Evolutionary conservation across 2,329 filamentous ascomycete genomes (phyloP).

Genomic region (Blastomyces emzantsi): DNA sequence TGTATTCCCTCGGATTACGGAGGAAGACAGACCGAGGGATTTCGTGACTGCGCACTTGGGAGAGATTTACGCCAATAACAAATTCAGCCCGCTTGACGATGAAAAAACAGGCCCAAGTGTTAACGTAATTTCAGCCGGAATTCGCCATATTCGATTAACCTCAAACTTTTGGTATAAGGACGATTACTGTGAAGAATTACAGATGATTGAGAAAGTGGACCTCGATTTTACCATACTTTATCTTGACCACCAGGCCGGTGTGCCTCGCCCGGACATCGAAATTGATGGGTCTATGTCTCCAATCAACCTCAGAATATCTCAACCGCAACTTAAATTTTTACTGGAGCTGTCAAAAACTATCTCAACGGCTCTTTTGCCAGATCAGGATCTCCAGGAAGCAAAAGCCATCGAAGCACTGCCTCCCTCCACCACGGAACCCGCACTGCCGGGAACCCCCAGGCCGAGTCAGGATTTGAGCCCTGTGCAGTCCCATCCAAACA

Average conservation of each 20-base stretch:
- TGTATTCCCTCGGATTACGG: constrained; percentile 75
- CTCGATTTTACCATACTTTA: constrained; percentile 88
- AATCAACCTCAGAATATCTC: constrained; percentile 80
- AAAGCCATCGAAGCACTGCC: constrained; percentile 68
- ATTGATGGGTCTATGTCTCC: constrained; percentile 89
- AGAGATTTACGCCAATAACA: constrained; percentile 95
- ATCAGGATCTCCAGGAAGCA: constrained; percentile 60
- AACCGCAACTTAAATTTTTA: constrained; percentile 82
- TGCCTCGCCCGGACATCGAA: constrained; percentile 80
- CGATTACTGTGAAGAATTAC: constrained; percentile 68
- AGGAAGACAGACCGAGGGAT: constrained; percentile 64
- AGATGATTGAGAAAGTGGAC: constrained; percentile 96
- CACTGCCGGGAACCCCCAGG: constrained; percentile 18
- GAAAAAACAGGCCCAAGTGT: constrained; percentile 62
- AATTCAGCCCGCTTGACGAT: constrained; percentile 77
- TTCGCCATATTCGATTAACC: constrained; percentile 83
- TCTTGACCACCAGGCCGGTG: constrained; percentile 69
- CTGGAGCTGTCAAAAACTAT: constrained; percentile 81
- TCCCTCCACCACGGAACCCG: constrained; percentile 38
- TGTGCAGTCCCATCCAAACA: constrained; percentile 46
- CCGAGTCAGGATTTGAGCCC: constrained; percentile 17
- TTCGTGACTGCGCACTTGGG: constrained; percentile 86
- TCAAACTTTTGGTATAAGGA: constrained; percentile 77
- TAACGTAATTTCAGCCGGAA: constrained; percentile 84
- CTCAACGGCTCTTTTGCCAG: constrained; percentile 73